phyloP scores from a whole-genome alignment of 257 asterid species.

The Anisodus acutangulus region DNA sequence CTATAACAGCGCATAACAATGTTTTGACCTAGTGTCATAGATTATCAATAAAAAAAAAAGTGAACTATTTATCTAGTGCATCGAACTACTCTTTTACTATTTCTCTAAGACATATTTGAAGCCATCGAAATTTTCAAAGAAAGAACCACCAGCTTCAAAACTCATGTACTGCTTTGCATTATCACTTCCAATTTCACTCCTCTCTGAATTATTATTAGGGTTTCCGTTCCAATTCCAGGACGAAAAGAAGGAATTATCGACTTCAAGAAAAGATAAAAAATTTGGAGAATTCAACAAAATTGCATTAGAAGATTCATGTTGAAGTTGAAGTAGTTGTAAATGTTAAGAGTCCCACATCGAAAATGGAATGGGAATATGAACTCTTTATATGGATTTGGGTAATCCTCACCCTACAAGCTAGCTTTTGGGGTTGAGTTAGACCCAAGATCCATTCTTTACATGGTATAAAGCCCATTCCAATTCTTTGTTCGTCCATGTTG shows the following conservation, averaged over 20 bases:
- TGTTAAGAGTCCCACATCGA: no score
- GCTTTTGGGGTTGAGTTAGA: no score
- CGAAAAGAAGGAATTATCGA: not conserved
- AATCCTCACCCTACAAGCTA: no score
- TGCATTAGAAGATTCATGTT: not conserved
- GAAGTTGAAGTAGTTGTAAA: no score
- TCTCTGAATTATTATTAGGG: not conserved
- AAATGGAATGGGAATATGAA: no score
- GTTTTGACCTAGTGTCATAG: not conserved
- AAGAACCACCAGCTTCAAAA: not conserved
- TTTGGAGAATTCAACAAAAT: not conserved
- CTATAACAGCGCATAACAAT: not conserved
- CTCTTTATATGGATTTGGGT: no score
- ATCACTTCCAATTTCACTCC: not conserved
- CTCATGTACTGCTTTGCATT: not conserved
- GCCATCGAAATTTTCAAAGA: not conserved
- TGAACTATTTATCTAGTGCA: not conserved
- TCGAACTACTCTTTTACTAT: no score
- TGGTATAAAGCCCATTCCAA: no score
- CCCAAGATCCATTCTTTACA: no score
- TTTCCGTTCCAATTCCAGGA: not conserved
- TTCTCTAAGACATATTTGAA: not conserved
- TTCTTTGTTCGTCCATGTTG: no score
- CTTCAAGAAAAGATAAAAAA: constrained; percentile 4
- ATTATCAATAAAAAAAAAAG: no score